Evolutionary conservation across 2,329 filamentous ascomycete species (phyloP), one percentile per base, ranked within the genome.

Genomic region (Neobulgaria alba): DNA sequence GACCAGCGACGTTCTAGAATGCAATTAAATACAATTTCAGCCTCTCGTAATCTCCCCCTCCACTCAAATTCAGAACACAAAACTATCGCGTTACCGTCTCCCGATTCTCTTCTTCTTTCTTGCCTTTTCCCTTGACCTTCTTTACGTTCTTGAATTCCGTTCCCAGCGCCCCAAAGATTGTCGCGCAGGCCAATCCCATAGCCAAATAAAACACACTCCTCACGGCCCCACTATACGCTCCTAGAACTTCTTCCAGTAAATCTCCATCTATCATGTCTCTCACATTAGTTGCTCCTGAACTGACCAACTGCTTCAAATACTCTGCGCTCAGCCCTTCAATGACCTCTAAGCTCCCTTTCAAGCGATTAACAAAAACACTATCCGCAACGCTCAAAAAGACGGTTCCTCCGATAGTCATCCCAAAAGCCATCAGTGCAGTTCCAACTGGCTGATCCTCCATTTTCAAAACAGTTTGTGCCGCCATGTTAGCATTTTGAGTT

Each of bases 151-250:
- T 72, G 77, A 78, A 84, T 61, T 83, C 73, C 49, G 84, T 70
- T 5, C 65, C 61, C 1, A 68, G 52, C 0, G 71, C 66, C 0
- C 75, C 79, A 4, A 80, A 26, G 10, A 82, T 64, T 3, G 67
- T 69, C 10, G 81, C 41, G 3, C 66, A 66, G 1, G 67, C 65
- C 53, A 79, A 61, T 5, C 72, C 69, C 5, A 80, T 62, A 2
- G 67, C 71, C 5, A 84, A 72, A 46, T 75, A 72, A 55, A 82
- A 85, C 1, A 71, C 71, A 42, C 69, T 62, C 2, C 68, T 68
- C 29, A 86, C 58, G 0, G 78, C 67, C 16, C 65, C 57, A 54
- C 84, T 85, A 62, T 86, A 85, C 0, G 68, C 72, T 0, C 50
- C 32, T 8, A 74, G 59, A 16, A 76, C 71, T 1, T 59, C 59